phyloP scores from a whole-genome alignment of 345 rosid species.

The Populus pruinosa region DNA sequence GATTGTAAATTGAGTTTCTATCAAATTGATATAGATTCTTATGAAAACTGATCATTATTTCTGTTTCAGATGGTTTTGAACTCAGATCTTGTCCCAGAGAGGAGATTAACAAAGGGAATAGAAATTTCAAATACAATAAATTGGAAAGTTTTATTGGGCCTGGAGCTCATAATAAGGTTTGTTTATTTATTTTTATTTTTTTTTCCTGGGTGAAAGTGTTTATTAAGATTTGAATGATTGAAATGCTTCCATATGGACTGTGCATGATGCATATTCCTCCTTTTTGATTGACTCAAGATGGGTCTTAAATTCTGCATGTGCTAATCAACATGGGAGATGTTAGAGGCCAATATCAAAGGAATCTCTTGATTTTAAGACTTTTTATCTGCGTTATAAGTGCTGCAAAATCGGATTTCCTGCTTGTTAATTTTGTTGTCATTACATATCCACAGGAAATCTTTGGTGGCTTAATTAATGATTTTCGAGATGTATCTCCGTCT shows the following conservation, averaged over 20 bases:
- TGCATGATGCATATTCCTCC: background rate
- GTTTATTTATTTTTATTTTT: background rate
- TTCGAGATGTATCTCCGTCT: constrained; percentile 22
- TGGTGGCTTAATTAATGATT: constrained; percentile 24
- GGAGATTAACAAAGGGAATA: constrained; percentile 17
- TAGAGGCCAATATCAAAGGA: background rate
- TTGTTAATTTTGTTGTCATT: background rate
- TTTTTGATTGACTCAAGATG: background rate
- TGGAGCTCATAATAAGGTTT: constrained; percentile 43
- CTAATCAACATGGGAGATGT: background rate
- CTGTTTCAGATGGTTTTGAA: constrained; percentile 35
- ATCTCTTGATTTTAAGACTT: background rate
- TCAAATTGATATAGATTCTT: constrained; percentile 4
- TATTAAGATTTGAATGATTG: background rate
- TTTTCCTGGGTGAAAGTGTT: background rate
- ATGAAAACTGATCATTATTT: constrained; percentile 3
- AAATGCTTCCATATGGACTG: background rate
- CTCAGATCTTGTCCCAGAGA: constrained; percentile 25
- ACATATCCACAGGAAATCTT: constrained; percentile 35
- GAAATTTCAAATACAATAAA: constrained; percentile 16
- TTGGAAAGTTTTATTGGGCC: constrained; percentile 16
- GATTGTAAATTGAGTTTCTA: background rate
- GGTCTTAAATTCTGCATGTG: background rate
- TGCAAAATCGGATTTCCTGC: background rate
- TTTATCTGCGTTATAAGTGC: background rate